A percentile compares a stretch with the other conserved stretches of the same genome.
These are phyloP conservation scores for Apiospora pterosperma DNA, from an alignment of 2,329 filamentous ascomycete species.

Conservation along the genomic window DNA sequence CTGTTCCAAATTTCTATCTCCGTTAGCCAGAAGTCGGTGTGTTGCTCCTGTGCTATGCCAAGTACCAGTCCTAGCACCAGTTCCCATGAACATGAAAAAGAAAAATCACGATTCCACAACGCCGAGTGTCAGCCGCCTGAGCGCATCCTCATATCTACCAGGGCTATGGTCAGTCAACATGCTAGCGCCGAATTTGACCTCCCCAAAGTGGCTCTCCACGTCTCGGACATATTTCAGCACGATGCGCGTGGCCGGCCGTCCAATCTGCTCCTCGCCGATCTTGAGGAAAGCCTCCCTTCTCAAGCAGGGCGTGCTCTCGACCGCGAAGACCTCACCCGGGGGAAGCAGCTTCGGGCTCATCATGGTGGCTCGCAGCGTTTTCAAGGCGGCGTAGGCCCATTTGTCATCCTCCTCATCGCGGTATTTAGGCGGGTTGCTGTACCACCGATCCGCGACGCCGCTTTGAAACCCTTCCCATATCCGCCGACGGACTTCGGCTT, in stretches of 20 bases:
- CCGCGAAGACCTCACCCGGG: slow-evolving; percentile 71
- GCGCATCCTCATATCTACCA: slow-evolving; percentile 66
- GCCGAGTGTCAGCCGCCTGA: slow-evolving; percentile 56
- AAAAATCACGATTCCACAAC: slow-evolving; percentile 27
- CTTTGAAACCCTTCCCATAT: slow-evolving; percentile 64
- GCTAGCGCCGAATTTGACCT: slow-evolving; percentile 67
- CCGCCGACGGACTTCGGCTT: slow-evolving; percentile 61
- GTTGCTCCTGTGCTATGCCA: neutral
- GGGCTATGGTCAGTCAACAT: slow-evolving; percentile 78
- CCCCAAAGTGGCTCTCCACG: slow-evolving; percentile 66
- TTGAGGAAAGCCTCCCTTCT: slow-evolving; percentile 61
- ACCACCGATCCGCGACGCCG: slow-evolving; percentile 61
- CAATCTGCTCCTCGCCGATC: slow-evolving; percentile 47
- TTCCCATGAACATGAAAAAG: neutral
- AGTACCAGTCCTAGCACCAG: neutral
- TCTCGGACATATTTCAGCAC: slow-evolving; percentile 69
- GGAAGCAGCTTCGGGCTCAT: slow-evolving; percentile 67
- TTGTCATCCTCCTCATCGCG: slow-evolving; percentile 55
- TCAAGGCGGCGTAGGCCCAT: slow-evolving; percentile 67
- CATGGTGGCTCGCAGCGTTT: slow-evolving; percentile 65
- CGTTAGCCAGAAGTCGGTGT: neutral
- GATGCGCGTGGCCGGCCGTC: slow-evolving; percentile 63
- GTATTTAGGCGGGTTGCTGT: slow-evolving; percentile 38
- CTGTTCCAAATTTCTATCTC: neutral
- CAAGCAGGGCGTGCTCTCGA: slow-evolving; percentile 66